These are phyloP conservation scores for Sarcodon aspratus DNA, from an alignment of 768 basidiomycete genomes.

Conservation along the genomic window DNA sequence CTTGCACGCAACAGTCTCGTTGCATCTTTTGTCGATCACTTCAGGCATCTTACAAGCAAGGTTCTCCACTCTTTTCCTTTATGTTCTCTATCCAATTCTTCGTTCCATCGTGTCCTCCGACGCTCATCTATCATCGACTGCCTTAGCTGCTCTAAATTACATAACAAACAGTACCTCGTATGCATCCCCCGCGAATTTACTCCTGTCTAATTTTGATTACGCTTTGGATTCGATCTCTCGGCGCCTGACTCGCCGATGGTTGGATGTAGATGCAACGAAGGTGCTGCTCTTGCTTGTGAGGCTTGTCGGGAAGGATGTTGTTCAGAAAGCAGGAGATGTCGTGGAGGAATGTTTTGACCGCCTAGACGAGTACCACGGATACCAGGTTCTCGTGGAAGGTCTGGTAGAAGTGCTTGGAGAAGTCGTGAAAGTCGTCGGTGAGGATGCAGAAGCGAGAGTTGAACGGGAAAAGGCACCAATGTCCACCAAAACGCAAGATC, in stretches of 20 bases:
- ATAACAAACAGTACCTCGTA: constrained; percentile 72
- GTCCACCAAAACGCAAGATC: constrained; percentile 1
- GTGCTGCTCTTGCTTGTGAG: constrained; percentile 80
- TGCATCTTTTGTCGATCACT: constrained; percentile 65
- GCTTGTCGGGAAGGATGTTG: constrained; percentile 78
- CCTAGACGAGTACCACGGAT: constrained; percentile 92
- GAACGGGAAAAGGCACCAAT: constrained; percentile 3
- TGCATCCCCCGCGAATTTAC: constrained; percentile 79
- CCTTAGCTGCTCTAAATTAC: constrained; percentile 56
- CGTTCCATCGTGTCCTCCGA: constrained; percentile 71
- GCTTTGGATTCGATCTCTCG: constrained; percentile 86
- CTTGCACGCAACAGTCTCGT: constrained; percentile 59
- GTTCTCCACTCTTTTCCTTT: constrained; percentile 65
- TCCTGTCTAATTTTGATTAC: constrained; percentile 95
- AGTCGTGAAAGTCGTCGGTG: constrained; percentile 68
- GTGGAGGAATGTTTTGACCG: constrained; percentile 98
- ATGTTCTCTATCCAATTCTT: constrained; percentile 76
- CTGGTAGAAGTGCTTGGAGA: constrained; percentile 81
- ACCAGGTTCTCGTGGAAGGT: constrained; percentile 75
- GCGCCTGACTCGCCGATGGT: constrained; percentile 65
- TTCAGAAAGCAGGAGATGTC: constrained; percentile 84
- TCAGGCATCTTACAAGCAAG: constrained; percentile 63
- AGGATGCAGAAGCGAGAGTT: constrained; percentile 28
- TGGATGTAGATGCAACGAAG: constrained; percentile 83
- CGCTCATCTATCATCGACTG: constrained; percentile 63